These are phyloP conservation scores for Trichoderma hamatum DNA, from an alignment of 2,329 filamentous ascomycete genomes.

Conservation along the genomic window DNA sequence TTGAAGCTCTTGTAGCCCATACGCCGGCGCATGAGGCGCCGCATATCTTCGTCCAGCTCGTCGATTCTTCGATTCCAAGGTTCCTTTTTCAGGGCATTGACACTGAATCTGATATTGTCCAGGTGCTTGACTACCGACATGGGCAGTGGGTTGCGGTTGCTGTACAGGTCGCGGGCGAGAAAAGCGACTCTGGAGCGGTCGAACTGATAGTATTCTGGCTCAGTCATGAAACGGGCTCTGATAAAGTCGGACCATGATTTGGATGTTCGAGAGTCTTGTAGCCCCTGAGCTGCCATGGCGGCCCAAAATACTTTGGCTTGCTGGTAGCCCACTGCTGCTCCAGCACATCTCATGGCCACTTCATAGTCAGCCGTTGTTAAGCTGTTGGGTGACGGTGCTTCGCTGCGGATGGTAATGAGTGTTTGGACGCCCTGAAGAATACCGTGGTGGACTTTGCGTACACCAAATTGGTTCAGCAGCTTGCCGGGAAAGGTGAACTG, in stretches of 20 bases:
- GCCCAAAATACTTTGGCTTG: slow-evolving; percentile 44
- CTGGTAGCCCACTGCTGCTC: slow-evolving; percentile 45
- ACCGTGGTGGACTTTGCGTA: slow-evolving; percentile 46
- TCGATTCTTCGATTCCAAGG: slow-evolving; percentile 39
- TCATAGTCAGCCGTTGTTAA: slow-evolving; percentile 49
- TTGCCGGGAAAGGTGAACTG: slow-evolving; percentile 43
- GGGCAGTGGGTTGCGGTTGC: slow-evolving; percentile 27
- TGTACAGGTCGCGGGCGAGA: slow-evolving; percentile 45
- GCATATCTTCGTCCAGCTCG: slow-evolving; percentile 33
- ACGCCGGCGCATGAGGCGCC: slow-evolving; percentile 36
- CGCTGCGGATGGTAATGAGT: slow-evolving; percentile 41
- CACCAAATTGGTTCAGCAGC: slow-evolving; percentile 48
- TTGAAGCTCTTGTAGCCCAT: slow-evolving; percentile 34
- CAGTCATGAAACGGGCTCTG: slow-evolving; percentile 51
- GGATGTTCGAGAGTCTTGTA: slow-evolving; percentile 39
- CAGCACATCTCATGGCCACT: slow-evolving; percentile 51
- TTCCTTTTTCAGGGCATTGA: slow-evolving; percentile 33
- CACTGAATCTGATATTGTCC: slow-evolving; percentile 38
- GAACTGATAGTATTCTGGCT: slow-evolving; percentile 51
- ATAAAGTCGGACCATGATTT: slow-evolving; percentile 50
- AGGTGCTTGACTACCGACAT: slow-evolving; percentile 33
- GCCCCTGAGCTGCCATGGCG: slow-evolving; percentile 35
- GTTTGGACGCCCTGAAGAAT: slow-evolving; percentile 43
- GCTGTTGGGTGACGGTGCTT: slow-evolving; percentile 30
- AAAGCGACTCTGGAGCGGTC: slow-evolving; percentile 47